A percentile compares a stretch with the other conserved stretches of the same genome.
phyloP scores from a whole-genome alignment of 768 basidiomycete genomes.

The Boletus speciosus region DNA sequence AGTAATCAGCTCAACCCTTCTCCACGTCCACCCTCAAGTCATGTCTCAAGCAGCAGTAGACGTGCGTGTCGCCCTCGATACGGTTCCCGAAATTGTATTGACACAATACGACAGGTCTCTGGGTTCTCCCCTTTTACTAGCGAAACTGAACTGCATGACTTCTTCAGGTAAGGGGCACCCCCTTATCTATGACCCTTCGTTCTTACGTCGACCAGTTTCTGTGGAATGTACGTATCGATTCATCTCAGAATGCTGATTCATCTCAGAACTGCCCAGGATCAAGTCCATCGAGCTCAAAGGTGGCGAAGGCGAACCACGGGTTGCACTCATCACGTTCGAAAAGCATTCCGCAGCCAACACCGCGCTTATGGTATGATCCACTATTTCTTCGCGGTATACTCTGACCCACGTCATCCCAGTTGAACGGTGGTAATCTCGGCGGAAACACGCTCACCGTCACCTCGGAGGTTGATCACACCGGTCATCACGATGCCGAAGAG shows the following conservation, averaged over 20 bases:
- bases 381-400: rapidly evolving
- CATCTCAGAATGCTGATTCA: background rate
- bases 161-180: constrained; percentile 63
- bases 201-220: constrained; percentile 54
- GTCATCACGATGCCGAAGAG: constrained; percentile 44
- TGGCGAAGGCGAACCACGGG: constrained; percentile 34
- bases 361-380: constrained; percentile 63
- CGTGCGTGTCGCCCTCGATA: constrained; percentile 30
- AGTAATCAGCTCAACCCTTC: background rate
- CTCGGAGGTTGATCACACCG: constrained; percentile 59
- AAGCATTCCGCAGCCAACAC: constrained; percentile 83
- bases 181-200: background rate
- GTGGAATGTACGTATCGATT: constrained; percentile 61
- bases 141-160: constrained; percentile 67
- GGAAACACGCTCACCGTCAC: constrained; percentile 66
- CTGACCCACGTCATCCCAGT: constrained; percentile 32
- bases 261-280: constrained; percentile 46
- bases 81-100: background rate
- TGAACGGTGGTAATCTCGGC: constrained; percentile 76
- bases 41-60: constrained; percentile 30
- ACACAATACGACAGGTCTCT: constrained; percentile 51
- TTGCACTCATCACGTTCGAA: constrained; percentile 79
- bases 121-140: constrained; percentile 65
- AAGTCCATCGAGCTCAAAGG: constrained; percentile 55
- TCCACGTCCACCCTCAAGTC: background rate